Conservation (phyloP, 1,284 basidiomycete genomes). For the Pyrrhoderma lamaoense region DNA sequence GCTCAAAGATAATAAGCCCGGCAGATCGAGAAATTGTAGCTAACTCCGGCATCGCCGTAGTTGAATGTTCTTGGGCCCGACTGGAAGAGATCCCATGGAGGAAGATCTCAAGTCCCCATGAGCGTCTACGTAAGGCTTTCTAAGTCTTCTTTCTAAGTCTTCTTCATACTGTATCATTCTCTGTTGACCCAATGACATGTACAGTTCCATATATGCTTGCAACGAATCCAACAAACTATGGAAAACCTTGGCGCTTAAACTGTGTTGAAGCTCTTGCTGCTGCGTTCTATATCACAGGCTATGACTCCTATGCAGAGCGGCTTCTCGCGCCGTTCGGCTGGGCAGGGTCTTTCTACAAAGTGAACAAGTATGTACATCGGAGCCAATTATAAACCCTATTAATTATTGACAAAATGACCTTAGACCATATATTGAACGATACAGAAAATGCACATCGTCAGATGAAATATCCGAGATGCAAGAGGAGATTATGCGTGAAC, state of each 20-base stretch:
- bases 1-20: constrained; percentile 73
- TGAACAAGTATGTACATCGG: constrained; percentile 61
- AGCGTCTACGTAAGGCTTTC: constrained; percentile 71
- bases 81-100: constrained; percentile 91
- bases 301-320: constrained; percentile 70
- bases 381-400: neutral
- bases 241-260: constrained; percentile 86
- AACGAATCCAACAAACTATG: constrained; percentile 92
- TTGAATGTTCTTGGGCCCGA: constrained; percentile 97
- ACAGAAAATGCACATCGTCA: constrained; percentile 61
- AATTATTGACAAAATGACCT: neutral
- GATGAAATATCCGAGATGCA: constrained; percentile 63
- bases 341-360: constrained; percentile 78
- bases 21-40: constrained; percentile 79
- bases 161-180: neutral
- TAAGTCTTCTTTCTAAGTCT: neutral
- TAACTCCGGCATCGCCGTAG: constrained; percentile 81
- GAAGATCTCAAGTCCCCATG: constrained; percentile 90
- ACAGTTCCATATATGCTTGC: constrained; percentile 89
- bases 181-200: neutral
- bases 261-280: constrained; percentile 93
- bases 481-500: constrained; percentile 66
- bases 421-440: constrained; percentile 62
- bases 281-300: constrained; percentile 87
- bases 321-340: constrained; percentile 79